Base-by-base conservation (phyloP, 306 rosid species). In the Potentilla sterilis region DNA sequence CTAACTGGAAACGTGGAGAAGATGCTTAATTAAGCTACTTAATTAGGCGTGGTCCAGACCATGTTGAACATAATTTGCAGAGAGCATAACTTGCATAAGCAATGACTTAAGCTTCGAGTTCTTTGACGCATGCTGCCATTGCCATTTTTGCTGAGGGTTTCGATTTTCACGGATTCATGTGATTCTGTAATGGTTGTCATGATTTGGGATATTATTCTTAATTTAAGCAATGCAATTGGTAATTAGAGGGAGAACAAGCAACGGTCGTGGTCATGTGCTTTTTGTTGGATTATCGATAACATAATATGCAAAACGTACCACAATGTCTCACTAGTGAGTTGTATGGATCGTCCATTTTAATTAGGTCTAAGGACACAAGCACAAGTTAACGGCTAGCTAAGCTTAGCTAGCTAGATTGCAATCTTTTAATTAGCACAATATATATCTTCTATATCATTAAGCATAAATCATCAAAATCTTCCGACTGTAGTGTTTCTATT, bases 231-330 rank as follows among this genome's bases (percentile, higher is more conserved):
- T 59, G 28, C 1, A 10, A 32, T 73, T 69, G 66, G 34, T 55
- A 37, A 64, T 73, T 74, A 72, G 57, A 18, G 55, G 72, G 19
- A 55, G 21, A 75, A 32, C 69, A 24, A 35, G 43, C 67, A 55
- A 14, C 51, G 79, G 44, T 24, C 80, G 71, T 74, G 75, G 77
- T 69, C 92, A 86, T 90, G 92, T 86, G 90, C 83, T 6, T 49
- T 47, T 47, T 73, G 72, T 69, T 69, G 37, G 72, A 57, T 54
- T 69, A 70, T 76, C 4, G 59, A 34, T 34, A 63, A 8, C 71
- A 63, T 61, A 32, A 4, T 28, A 28, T 61, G 66, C n/a, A 32
- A 28, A 32, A 19, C 13, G 59, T 19, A 47, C 57, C 70, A 37
- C 76, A 38, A 42, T 21, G 38, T 44, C 57, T 58, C 48, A 57